phyloP scores from a whole-genome alignment of 2,329 filamentous ascomycete genomes.

The Fusarium chaquense region DNA sequence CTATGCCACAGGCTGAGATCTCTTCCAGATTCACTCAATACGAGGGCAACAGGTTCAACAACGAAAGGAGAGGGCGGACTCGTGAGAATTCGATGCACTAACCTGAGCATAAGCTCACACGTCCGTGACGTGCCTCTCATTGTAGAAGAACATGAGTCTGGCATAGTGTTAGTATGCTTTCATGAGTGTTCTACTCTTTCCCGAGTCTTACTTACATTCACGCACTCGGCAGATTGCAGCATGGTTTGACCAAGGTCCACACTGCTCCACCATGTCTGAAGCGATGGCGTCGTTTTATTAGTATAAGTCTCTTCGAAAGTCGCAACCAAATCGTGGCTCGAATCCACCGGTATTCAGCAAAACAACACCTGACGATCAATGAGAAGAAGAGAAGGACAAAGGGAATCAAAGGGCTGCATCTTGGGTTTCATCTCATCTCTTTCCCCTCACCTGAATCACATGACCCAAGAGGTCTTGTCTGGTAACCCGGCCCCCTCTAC shows the following conservation, averaged over 20 bases:
- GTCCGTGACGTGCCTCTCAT: background rate
- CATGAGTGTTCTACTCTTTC: background rate
- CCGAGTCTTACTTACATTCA: constrained; percentile 10
- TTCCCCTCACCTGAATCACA: constrained; percentile 52
- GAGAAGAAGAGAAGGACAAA: constrained; percentile 20
- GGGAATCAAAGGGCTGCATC: constrained; percentile 29
- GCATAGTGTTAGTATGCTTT: constrained; percentile 15
- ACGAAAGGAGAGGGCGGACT: constrained; percentile 4
- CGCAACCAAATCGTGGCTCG: constrained; percentile 19
- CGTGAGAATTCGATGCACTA: background rate
- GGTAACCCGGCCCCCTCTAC: constrained; percentile 40
- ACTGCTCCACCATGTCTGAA: constrained; percentile 27
- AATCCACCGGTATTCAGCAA: constrained; percentile 2
- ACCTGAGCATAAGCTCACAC: background rate
- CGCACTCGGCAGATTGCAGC: constrained; percentile 14
- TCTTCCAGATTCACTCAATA: background rate
- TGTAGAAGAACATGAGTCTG: constrained; percentile 1
- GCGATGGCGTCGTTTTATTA: constrained; percentile 5
- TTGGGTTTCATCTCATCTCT: constrained; percentile 46
- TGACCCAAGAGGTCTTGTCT: constrained; percentile 44
- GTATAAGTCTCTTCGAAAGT: constrained; percentile 19
- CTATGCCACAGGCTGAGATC: background rate
- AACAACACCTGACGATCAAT: constrained; percentile 16
- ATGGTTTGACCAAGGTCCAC: constrained; percentile 16
- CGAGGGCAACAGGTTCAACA: background rate